Percentiles rank a stretch among this genome's conserved stretches.
These are phyloP conservation scores for Endotrypanum monterogeii DNA, from an alignment of 208 protist species.

Conservation along the genomic window DNA sequence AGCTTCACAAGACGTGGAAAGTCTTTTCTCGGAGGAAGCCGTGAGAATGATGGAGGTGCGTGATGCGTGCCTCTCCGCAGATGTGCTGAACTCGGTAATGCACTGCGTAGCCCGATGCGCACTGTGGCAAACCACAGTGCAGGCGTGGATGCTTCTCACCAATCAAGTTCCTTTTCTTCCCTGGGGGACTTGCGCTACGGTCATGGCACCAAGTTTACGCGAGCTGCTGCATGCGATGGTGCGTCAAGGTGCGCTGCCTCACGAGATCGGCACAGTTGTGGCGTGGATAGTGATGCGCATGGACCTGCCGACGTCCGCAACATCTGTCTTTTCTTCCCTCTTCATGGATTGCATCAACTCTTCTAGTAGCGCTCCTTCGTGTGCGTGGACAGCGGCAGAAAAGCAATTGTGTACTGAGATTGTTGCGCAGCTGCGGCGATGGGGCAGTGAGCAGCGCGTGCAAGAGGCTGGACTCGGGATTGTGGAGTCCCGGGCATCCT, in stretches of 20 bases:
- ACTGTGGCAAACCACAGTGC: constrained; percentile 35
- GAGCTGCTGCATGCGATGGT: constrained; percentile 29
- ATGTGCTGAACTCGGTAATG: constrained; percentile 28
- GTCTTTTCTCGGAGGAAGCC: constrained; percentile 7
- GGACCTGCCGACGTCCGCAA: constrained; percentile 6
- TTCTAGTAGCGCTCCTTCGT: not conserved
- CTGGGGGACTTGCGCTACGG: constrained; percentile 5
- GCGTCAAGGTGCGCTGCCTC: constrained; percentile 25
- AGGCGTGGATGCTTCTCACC: constrained; percentile 30
- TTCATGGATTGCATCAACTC: constrained; percentile 17
- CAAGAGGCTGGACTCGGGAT: constrained; percentile 23
- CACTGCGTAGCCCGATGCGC: constrained; percentile 17
- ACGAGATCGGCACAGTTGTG: constrained; percentile 29
- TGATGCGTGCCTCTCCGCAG: constrained; percentile 15
- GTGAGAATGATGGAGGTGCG: constrained; percentile 19
- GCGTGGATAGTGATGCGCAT: constrained; percentile 17
- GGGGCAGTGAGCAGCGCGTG: constrained; percentile 35
- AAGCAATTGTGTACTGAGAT: constrained; percentile 15
- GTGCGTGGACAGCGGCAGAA: constrained; percentile 29
- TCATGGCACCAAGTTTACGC: constrained; percentile 1
- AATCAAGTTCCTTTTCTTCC: constrained; percentile 17
- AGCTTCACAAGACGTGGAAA: not conserved
- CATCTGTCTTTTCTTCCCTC: constrained; percentile 2
- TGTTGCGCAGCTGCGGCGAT: constrained; percentile 17
- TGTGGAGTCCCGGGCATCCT: constrained; percentile 1